These are phyloP conservation scores for Penicillium samsonianum DNA, from an alignment of 495 filamentous ascomycete genomes.

Conservation along the genomic window DNA sequence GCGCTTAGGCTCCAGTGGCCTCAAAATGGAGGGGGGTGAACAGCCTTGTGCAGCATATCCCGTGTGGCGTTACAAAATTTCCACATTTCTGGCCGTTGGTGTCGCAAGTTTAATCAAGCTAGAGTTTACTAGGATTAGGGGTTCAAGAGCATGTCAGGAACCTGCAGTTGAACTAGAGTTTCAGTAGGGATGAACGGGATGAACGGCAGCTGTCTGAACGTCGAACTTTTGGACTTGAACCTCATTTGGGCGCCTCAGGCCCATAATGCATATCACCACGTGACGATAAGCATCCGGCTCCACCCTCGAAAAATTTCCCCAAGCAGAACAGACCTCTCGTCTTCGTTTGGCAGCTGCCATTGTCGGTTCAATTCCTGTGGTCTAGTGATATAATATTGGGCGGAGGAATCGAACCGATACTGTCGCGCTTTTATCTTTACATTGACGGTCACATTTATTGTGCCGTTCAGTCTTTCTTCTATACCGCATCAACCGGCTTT, in stretches of 20 bases:
- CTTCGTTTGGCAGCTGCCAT: slow-evolving; percentile 32
- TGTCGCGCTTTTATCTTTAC: neutral
- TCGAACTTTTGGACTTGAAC: neutral
- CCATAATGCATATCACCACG: slow-evolving; percentile 44
- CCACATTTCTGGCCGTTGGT: neutral
- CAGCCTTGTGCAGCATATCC: slow-evolving; percentile 7
- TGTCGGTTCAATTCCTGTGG: slow-evolving; percentile 31
- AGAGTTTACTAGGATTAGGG: neutral
- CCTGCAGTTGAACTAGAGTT: neutral
- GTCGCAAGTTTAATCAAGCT: neutral
- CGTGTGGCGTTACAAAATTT: slow-evolving; percentile 5
- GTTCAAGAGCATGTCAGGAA: neutral
- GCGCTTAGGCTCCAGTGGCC: slow-evolving; percentile 35
- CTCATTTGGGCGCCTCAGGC: slow-evolving; percentile 22
- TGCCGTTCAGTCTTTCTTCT: slow-evolving; percentile 1
- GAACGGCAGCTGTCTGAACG: no score
- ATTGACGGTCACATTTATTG: neutral
- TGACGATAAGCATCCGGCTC: slow-evolving; percentile 46
- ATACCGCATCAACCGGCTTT: slow-evolving; percentile 18
- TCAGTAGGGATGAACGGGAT: neutral
- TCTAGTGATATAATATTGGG: slow-evolving; percentile 20
- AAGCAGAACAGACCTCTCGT: slow-evolving; percentile 22
- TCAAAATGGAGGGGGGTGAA: neutral
- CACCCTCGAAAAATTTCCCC: slow-evolving; percentile 54
- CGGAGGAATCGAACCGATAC: slow-evolving; percentile 15